Percentiles rank a stretch among this genome's conserved stretches.
Conservation (phyloP, 1,284 basidiomycete species). For the Tilletia setariae region DNA sequence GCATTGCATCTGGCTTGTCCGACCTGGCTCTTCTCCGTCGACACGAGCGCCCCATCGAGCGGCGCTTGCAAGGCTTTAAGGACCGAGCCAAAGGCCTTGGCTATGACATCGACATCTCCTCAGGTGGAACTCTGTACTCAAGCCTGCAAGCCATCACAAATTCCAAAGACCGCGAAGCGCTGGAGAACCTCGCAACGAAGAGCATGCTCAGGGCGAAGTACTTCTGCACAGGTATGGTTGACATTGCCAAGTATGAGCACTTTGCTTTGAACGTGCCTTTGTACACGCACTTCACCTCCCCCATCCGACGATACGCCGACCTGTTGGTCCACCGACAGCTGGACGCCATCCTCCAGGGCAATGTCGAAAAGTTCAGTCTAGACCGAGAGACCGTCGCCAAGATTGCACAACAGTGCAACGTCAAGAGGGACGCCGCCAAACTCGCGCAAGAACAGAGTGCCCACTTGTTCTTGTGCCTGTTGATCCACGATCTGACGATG, state of each 20-base stretch:
- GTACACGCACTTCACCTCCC: conserved; percentile 88
- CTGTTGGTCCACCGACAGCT: conserved; percentile 94
- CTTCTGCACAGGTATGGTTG: conserved; percentile 98
- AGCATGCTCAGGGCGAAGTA: conserved; percentile 90
- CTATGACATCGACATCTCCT: conserved; percentile 73
- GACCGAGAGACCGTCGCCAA: conserved; percentile 96
- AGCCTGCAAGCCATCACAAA: conserved; percentile 69
- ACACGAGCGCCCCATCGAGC: conserved; percentile 86
- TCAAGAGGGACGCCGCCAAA: conserved; percentile 81
- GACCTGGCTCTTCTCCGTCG: conserved; percentile 91
- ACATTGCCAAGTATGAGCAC: conserved; percentile 96
- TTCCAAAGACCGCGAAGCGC: conserved; percentile 64
- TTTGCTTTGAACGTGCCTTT: conserved; percentile 85
- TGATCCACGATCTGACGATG: conserved; percentile 86
- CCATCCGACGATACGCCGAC: conserved; percentile 71
- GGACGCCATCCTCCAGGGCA: conserved; percentile 65
- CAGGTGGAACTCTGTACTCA: conserved; percentile 75
- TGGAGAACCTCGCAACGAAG: conserved; percentile 80
- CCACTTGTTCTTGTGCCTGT: conserved; percentile 88
- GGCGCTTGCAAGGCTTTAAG: conserved; percentile 56
- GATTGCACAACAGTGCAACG: conserved; percentile 71
- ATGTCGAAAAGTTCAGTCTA: conserved; percentile 78
- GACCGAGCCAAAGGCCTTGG: conserved; percentile 70
- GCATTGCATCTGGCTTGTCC: conserved; percentile 86
- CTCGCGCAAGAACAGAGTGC: conserved; percentile 93